Evolutionary conservation across 176 grass and related monocot genomes (phyloP), one percentile per base, ranked within the genome.

Genomic region (Triticum turgidum): DNA sequence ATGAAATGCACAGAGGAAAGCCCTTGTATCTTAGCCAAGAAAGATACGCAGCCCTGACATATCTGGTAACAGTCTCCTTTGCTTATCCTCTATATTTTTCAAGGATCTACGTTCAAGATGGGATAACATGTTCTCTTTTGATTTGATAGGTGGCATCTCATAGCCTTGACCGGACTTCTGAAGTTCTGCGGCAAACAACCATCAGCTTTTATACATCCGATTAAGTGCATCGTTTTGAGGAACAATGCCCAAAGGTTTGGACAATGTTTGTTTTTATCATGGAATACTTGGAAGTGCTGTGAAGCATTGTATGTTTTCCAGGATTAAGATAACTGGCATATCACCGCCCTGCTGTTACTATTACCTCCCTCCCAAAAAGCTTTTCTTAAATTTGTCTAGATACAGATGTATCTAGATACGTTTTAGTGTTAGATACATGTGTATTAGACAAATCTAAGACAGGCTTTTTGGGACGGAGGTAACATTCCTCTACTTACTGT

Each of bases 21-120:
- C 97, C 94, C 65, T 91, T 99, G 68, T 97, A 97, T 93, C 80
- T 99, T 41, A 99, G 89, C 49, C 91, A 96, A 89, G 94, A 99
- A 89, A 93, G 94, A 87, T 99, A 97, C 62, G 87, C 89, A 34
- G 90, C 97, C 74, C 85, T 99, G 67, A 99, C 97, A 76, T 91
- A 94, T 87, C 84, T 99, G 89, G 97, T 99, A 83, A 86, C 84
- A 66, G 17, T 8, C 29, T 18, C 24, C 20, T 65, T 84, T 34
- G 51, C 15, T 54, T 54, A 54, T 54, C 3, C 14, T 80, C 1
- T 52, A 64, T 44, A 18, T 69, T 14, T 76, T 33, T 80, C 44
- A 39, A 6, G 69, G 66, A 61, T 38, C 42, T 30, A 42, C 3
- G 49, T 81, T 66, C 29, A 59, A 61, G 73, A 77, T 88, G 69